These are phyloP conservation scores for Onygenales sp. DNA, from an alignment of 2,329 filamentous ascomycete species.

Conservation along the genomic window DNA sequence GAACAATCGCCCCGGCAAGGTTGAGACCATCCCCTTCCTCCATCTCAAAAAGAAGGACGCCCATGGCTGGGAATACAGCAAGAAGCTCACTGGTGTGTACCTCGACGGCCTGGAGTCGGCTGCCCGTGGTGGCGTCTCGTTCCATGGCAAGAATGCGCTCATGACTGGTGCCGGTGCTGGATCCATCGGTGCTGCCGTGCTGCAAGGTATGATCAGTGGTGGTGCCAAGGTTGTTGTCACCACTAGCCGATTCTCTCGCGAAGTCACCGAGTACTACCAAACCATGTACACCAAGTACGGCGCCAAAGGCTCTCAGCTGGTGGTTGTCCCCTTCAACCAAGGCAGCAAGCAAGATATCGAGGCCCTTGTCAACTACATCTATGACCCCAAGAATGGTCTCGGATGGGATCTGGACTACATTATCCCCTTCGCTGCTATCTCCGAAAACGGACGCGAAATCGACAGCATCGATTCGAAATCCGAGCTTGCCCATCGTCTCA, in stretches of 20 bases:
- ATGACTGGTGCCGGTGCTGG: conserved; percentile 98
- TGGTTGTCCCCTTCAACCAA: conserved; percentile 98
- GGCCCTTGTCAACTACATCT: conserved; percentile 89
- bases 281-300: conserved; percentile 95
- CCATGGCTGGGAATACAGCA: conserved; percentile 98
- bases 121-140: conserved; percentile 77
- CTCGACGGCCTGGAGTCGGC: conserved; percentile 85
- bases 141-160: conserved; percentile 87
- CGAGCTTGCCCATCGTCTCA: conserved; percentile 95
- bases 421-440: conserved; percentile 92
- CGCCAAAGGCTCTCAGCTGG: conserved; percentile 86
- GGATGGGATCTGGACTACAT: conserved; percentile 98
- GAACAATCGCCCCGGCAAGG: conserved; percentile 54
- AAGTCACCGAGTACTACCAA: conserved; percentile 99
- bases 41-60: conserved; percentile 95
- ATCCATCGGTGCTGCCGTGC: conserved; percentile 92
- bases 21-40: conserved; percentile 95
- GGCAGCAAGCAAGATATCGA: conserved; percentile 97
- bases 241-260: conserved; percentile 88
- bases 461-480: conserved; percentile 95
- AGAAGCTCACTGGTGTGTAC: conserved; percentile 90
- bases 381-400: conserved; percentile 88
- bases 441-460: conserved; percentile 95
- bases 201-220: conserved; percentile 91
- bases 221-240: conserved; percentile 96